Evolutionary conservation across 768 basidiomycete species (phyloP), one percentile per base, ranked within the genome.

Genomic region (Lyophyllum shimeji): DNA sequence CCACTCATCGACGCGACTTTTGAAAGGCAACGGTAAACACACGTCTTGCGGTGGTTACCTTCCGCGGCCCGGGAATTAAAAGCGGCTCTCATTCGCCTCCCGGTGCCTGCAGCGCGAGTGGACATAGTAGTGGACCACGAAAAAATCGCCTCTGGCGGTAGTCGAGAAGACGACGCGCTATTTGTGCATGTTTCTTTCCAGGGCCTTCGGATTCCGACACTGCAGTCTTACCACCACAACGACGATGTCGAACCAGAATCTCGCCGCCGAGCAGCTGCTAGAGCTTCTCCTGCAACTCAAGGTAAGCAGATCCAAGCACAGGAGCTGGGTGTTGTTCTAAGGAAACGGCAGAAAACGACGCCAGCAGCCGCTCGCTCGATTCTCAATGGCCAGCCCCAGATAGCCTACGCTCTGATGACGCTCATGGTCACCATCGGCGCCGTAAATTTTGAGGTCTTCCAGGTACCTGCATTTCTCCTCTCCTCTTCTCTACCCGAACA

Each of bases 341-440:
- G 3, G 39, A n/a, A 50, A 29, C 18, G 27, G 24, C 63, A 91
- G 88, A 87, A 87, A 83, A 87, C 89, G 1, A 86, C 87, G 0
- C 85, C 88, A 27, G 80, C 80, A 23, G 84, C 87, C 25, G 89
- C 88, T 1, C 77, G 81, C 18, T 74, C 77, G 29, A 88, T 92
- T 62, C 75, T 92, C 42, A 86, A 87, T 60, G 76, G 78, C 15
- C 87, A 89, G 58, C 89, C 89, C 0, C 84, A 85, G 50, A 89
- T 92, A 53, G 84, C 89, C 0, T 90, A 89, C 68, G 87, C 86
- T 1, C 74, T 92, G 0, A 87, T 92, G 55, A 79, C 80, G 0
- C 80, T 90, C 34, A 89, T 91, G 88, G 88, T 90, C 20, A 83
- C 82, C 53, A 83, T 91, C 72, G 84, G 86, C 53, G 87, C 86